Conservation (phyloP, 106 monocot genomes). For the Dioscorea zingiberensis region DNA sequence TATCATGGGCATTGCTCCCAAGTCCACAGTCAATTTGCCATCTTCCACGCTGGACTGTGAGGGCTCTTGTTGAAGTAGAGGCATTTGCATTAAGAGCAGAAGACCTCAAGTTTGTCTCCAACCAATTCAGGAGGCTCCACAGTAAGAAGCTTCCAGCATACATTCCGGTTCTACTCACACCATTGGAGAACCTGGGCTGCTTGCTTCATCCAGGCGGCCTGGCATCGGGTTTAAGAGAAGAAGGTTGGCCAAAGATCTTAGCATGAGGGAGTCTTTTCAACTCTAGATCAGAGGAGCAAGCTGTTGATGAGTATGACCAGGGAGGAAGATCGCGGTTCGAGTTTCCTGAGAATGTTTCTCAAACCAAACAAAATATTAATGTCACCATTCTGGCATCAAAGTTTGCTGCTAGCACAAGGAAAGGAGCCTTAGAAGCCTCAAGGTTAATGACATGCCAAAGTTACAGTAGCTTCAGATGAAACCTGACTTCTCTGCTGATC, state of each 20-base stretch:
- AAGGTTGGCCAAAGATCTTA: constrained; percentile 42
- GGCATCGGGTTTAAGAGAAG: constrained; percentile 70
- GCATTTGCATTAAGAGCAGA: constrained; percentile 74
- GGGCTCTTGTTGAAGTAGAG: constrained; percentile 69
- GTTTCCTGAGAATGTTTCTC: constrained; percentile 4
- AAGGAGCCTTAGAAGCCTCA: constrained; percentile 23
- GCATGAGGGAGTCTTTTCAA: constrained; percentile 49
- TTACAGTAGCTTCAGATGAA: constrained; percentile 78
- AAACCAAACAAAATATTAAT: constrained; percentile 22
- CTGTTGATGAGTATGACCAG: constrained; percentile 11
- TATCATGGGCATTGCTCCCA: constrained; percentile 77
- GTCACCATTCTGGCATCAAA: constrained; percentile 30
- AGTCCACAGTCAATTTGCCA: constrained; percentile 47
- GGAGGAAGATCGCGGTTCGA: constrained; percentile 17
- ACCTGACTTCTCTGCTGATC: constrained; percentile 68
- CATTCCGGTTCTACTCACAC: constrained; percentile 79
- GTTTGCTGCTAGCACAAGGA: constrained; percentile 22
- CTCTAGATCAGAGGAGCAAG: constrained; percentile 22
- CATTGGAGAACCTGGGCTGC: constrained; percentile 90
- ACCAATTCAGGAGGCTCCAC: constrained; percentile 76
- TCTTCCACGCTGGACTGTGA: constrained; percentile 69
- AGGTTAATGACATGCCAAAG: constrained; percentile 30
- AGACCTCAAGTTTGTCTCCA: constrained; percentile 86
- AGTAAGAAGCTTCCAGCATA: constrained; percentile 86
- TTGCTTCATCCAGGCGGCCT: constrained; percentile 82